Base-by-base conservation (phyloP, 208 protist species). In the Entamoeba dispar region DNA sequence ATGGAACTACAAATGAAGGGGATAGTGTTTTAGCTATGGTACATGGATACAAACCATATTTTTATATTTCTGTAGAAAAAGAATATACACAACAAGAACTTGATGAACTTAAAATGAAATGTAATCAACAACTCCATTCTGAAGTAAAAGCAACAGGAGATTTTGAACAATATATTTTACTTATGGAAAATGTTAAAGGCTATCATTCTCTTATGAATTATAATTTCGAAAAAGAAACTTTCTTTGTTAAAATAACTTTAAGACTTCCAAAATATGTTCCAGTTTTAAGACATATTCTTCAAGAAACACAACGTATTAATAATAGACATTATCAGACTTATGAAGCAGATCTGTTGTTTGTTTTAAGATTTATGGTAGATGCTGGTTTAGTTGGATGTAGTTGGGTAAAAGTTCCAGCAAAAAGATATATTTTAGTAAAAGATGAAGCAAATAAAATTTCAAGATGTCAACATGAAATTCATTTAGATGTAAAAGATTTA, bases 331-430 rank as follows among this genome's bases (percentile, higher is more conserved):
- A 43, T 50, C 93, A 94, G 2, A 99, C 98, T 5, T 99, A 97
- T 95, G 98, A 99, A 94, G 98, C 97, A 91, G 99, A 99, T 95
- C 96, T 99, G 91, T 96, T 98, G 51, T 99, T 99, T 94, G 97
- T 97, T 31, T 94, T 99, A 50, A 97, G 98, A 92, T 99, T 99
- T 94, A 98, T 99, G 94, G 97, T 99, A 92, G 98, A 99, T 96
- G 97, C 95, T 93, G 95, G 97, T n/a, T 96, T 99, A 52, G 95
- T 97, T 90, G 98, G 98, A 10, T 97, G 97, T 49, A 77, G 52
- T 27, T 96, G 95, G 95, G 49, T 96, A 15, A 92, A 77, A 86
- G 7, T 94, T 15, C 17, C 50, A 34, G 49, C 86, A 31, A 55
- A 49, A 38, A 93, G 15, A 6, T 94, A 73, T 55, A 7, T 55